Percentiles rank a stretch among this genome's conserved stretches.
Evolutionary conservation across 2,329 filamentous ascomycete genomes (phyloP).

Genomic region (Bipolaris bicolor): DNA sequence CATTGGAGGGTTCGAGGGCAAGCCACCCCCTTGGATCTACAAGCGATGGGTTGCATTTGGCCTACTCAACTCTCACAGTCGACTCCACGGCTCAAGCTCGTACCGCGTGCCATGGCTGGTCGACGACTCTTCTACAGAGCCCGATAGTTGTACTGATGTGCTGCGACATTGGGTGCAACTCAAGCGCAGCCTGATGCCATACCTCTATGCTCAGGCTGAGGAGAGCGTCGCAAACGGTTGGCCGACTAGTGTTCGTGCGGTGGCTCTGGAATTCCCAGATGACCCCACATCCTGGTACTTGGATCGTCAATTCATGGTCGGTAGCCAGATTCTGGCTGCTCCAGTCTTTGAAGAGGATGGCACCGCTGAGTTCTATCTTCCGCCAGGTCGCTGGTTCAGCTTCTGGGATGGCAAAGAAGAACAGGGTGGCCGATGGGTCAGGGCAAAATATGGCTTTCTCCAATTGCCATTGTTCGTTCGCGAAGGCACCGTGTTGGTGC

Average conservation of each 20-base stretch:
- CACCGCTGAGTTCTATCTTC: slow-evolving; percentile 70
- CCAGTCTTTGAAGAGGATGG: slow-evolving; percentile 69
- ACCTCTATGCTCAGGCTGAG: slow-evolving; percentile 61
- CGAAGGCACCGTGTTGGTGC: slow-evolving; percentile 49
- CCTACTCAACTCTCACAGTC: slow-evolving; percentile 71
- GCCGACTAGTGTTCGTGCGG: slow-evolving; percentile 66
- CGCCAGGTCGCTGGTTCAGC: slow-evolving; percentile 58
- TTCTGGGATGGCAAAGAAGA: slow-evolving; percentile 55
- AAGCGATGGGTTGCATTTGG: slow-evolving; percentile 82
- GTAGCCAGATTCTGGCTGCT: slow-evolving; percentile 66
- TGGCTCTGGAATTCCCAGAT: slow-evolving; percentile 73
- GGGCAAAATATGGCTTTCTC: slow-evolving; percentile 50
- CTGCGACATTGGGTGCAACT: slow-evolving; percentile 60
- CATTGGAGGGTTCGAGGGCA: slow-evolving; percentile 75
- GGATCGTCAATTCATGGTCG: slow-evolving; percentile 78
- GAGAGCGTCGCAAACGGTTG: slow-evolving; percentile 60
- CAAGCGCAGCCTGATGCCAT: slow-evolving; percentile 65
- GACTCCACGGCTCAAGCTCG: slow-evolving; percentile 71
- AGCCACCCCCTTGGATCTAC: slow-evolving; percentile 70
- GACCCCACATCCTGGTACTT: slow-evolving; percentile 72
- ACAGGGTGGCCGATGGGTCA: slow-evolving; percentile 54
- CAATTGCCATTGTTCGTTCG: slow-evolving; percentile 51
- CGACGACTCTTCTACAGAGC: slow-evolving; percentile 64
- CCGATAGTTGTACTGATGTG: slow-evolving; percentile 58
- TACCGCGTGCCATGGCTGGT: slow-evolving; percentile 79